Conservation (phyloP, 257 asterid genomes). For the Solanum dulcamara region DNA sequence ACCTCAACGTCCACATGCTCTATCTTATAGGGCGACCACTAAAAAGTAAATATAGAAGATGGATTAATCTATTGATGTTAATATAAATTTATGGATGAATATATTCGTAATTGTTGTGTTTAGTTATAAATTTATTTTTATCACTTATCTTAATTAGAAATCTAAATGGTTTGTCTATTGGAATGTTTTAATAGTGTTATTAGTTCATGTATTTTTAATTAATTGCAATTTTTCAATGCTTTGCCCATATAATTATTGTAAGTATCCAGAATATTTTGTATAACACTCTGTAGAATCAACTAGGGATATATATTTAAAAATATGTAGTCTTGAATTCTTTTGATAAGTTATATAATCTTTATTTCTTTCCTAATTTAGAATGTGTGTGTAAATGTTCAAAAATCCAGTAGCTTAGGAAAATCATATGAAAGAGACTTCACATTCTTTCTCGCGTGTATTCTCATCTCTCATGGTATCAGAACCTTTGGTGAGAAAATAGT, state of each 20-base stretch:
- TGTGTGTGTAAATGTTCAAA: not conserved
- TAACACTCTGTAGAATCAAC: not conserved
- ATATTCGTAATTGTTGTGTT: not conserved
- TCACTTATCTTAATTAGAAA: not conserved
- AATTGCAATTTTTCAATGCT: not conserved
- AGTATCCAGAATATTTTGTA: not conserved
- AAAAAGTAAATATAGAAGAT: not conserved
- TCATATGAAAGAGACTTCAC: not conserved
- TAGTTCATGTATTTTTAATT: not conserved
- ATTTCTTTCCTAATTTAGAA: not conserved
- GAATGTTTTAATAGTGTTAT: not conserved
- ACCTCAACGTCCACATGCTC: not conserved
- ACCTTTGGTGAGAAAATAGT: not conserved
- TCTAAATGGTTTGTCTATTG: not conserved
- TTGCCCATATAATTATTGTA: not conserved
- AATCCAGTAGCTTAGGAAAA: not conserved
- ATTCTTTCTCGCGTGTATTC: not conserved
- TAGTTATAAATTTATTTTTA: not conserved
- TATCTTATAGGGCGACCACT: not conserved
- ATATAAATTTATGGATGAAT: not conserved
- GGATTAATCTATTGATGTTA: not conserved
- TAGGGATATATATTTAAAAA: not conserved
- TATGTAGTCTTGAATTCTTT: not conserved
- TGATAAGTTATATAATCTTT: not conserved
- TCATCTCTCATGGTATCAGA: not conserved